Evolutionary conservation across 495 filamentous ascomycete species (phyloP).

Genomic region (Penicilliopsis zonata): DNA sequence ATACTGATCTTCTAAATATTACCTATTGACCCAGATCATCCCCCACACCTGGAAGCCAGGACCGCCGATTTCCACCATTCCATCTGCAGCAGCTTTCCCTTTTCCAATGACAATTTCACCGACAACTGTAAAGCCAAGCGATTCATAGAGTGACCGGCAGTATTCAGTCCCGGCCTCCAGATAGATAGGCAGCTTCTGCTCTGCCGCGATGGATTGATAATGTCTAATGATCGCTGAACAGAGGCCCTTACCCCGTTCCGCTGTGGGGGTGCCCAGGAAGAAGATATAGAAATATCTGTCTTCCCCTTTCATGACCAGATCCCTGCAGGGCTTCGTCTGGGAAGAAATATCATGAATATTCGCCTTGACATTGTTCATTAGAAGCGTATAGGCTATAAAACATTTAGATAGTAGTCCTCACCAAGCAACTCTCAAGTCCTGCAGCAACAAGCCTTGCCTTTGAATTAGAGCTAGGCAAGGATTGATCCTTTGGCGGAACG

Average conservation of each 20-base stretch:
- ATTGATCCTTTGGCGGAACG: background rate
- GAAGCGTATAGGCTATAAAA: background rate
- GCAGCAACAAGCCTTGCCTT: background rate
- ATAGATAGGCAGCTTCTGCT: background rate
- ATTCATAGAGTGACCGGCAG: background rate
- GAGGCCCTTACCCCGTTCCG: background rate
- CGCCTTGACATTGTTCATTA: background rate
- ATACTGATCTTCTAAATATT: too few species aligned
- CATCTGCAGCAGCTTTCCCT: background rate
- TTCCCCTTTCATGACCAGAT: background rate
- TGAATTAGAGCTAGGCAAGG: too few species aligned
- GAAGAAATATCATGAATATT: background rate
- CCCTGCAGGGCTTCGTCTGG: background rate
- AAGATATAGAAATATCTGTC: background rate
- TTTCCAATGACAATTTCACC: background rate
- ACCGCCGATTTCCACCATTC: background rate
- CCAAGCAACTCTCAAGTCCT: background rate
- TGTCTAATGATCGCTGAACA: background rate
- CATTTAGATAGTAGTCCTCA: background rate
- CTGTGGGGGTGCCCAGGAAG: background rate
- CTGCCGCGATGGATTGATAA: background rate
- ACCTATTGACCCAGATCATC: slow-evolving; percentile 1
- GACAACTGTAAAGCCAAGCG: background rate
- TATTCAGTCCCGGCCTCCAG: background rate
- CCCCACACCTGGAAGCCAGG: background rate